Evolutionary conservation across 2,329 filamentous ascomycete genomes (phyloP).

Genomic region (Blastomyces silverae): DNA sequence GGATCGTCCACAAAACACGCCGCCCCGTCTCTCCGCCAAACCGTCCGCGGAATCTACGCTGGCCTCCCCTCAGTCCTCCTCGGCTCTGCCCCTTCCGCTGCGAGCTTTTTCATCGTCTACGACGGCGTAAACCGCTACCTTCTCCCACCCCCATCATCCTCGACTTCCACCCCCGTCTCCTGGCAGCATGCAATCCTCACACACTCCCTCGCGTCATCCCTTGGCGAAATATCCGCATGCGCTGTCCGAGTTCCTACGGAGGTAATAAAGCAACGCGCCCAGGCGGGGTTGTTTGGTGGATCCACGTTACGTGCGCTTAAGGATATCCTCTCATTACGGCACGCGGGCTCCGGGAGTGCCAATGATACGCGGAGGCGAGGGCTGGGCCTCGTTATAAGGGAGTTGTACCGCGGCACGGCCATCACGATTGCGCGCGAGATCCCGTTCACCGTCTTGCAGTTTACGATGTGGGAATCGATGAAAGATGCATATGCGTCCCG

Average conservation of each 20-base stretch:
- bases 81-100: conserved; percentile 86
- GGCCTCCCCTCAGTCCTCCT: conserved; percentile 84
- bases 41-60: conserved; percentile 86
- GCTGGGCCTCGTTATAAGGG: conserved; percentile 59
- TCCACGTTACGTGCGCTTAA: conserved; percentile 60
- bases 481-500: conserved; percentile 52
- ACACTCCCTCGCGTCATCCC: conserved; percentile 78
- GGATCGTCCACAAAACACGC: conserved; percentile 22
- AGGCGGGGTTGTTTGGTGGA: conserved; percentile 74
- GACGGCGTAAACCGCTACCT: conserved; percentile 61
- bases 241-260: conserved; percentile 89
- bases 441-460: conserved; percentile 94
- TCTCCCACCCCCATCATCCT: conserved; percentile 33
- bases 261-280: conserved; percentile 93
- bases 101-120: conserved; percentile 96
- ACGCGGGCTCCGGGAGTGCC: conserved; percentile 26
- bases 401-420: conserved; percentile 85
- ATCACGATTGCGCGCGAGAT: conserved; percentile 95
- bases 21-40: conserved; percentile 65
- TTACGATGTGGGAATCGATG: conserved; percentile 91
- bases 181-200: conserved; percentile 40
- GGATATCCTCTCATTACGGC: conserved; percentile 57
- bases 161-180: conserved; percentile 28
- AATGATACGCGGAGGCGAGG: conserved; percentile 27
- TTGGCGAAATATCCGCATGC: conserved; percentile 89